Evolutionary conservation across 2,329 filamentous ascomycete genomes (phyloP).

Genomic region (Hypoxylon sp.): DNA sequence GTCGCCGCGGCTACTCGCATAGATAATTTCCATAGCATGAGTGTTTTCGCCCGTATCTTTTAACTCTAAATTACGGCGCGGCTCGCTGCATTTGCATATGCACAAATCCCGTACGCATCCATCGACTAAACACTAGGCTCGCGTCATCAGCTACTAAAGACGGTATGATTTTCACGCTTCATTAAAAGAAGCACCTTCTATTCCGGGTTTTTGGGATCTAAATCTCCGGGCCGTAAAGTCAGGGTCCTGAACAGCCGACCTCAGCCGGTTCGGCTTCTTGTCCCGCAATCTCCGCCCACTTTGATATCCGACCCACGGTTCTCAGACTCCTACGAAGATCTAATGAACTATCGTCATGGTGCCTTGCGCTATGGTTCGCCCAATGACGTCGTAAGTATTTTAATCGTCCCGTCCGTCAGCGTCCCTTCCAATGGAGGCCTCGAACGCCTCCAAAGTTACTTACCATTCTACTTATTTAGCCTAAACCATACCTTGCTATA

Average conservation of each 20-base stretch:
- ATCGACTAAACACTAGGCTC: slow-evolving; percentile 9
- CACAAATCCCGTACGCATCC: slow-evolving; percentile 26
- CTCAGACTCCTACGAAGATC: slow-evolving; percentile 34
- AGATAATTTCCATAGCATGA: slow-evolving; percentile 21
- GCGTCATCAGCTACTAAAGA: slow-evolving; percentile 20
- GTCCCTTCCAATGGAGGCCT: slow-evolving; percentile 36
- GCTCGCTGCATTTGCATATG: slow-evolving; percentile 43
- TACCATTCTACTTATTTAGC: slow-evolving; percentile 37
- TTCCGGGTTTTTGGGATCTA: slow-evolving; percentile 29
- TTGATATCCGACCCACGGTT: slow-evolving; percentile 38
- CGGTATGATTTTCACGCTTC: slow-evolving; percentile 19
- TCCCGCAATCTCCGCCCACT: slow-evolving; percentile 46
- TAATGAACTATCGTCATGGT: slow-evolving; percentile 26
- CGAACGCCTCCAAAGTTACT: slow-evolving; percentile 21
- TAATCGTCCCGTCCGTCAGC: slow-evolving; percentile 24
- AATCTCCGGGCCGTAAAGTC: slow-evolving; percentile 31
- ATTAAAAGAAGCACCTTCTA: slow-evolving; percentile 20
- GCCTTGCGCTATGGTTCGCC: slow-evolving; percentile 12
- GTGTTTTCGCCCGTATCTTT: slow-evolving; percentile 33
- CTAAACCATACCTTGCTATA: slow-evolving; percentile 32
- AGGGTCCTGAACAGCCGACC: slow-evolving; percentile 34
- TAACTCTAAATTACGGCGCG: slow-evolving; percentile 35
- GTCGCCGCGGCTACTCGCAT: slow-evolving; percentile 36
- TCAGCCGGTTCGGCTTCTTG: slow-evolving; percentile 46
- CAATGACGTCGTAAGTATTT: slow-evolving; percentile 39